Evolutionary conservation across 345 rosid genomes (phyloP).

Genomic region (Tarenaya hassleriana): DNA sequence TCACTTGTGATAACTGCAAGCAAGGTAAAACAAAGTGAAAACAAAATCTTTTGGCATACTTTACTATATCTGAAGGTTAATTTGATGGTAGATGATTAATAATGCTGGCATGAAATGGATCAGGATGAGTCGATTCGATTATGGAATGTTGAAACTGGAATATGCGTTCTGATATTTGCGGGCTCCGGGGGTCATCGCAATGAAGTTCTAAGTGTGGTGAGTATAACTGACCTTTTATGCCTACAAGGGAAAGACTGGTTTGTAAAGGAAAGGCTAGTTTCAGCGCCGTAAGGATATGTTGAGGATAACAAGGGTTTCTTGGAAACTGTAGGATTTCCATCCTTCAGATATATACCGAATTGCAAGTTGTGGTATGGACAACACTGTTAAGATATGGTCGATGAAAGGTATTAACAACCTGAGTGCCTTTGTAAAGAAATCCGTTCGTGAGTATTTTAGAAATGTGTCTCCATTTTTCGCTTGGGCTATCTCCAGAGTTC

Average conservation of each 20-base stretch:
- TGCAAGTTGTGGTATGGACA: conserved; percentile 97
- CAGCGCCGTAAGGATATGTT: conserved; percentile 4
- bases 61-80: conserved; percentile 11
- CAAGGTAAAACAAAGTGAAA: too few species aligned
- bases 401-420: conserved; percentile 61
- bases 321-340: conserved; percentile 73
- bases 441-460: conserved; percentile 3
- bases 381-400: conserved; percentile 92
- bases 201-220: conserved; percentile 94
- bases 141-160: conserved; percentile 95
- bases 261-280: conserved; percentile 3
- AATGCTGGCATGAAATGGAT: conserved; percentile 19
- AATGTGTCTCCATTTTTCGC: background rate
- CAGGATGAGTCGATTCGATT: conserved; percentile 96
- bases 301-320: conserved; percentile 11
- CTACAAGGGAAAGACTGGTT: background rate
- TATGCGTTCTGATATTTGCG: conserved; percentile 91
- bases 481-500: conserved; percentile 50
- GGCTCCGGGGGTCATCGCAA: conserved; percentile 99
- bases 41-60: too few species aligned
- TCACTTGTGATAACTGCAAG: conserved; percentile 91
- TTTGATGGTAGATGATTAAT: conserved; percentile 17
- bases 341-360: conserved; percentile 77
- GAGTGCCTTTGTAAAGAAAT: conserved; percentile 7
- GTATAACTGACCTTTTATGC: conserved; percentile 18